These are phyloP conservation scores for Aschersonia sp. DNA, from an alignment of 2,329 filamentous ascomycete species.

Conservation along the genomic window DNA sequence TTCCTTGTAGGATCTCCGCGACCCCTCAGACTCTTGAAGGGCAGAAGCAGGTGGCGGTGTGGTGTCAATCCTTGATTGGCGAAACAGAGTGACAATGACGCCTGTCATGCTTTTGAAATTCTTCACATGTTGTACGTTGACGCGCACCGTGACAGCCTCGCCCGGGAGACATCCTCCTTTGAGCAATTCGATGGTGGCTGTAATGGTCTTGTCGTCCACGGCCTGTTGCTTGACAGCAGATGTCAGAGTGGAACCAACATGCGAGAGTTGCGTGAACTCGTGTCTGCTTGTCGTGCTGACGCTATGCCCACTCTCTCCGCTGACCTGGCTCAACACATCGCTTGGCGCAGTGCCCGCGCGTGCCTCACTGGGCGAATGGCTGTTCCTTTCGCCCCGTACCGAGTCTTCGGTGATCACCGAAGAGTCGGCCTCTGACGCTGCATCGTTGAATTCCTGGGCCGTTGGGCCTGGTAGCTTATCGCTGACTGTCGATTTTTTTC, in stretches of 20 bases:
- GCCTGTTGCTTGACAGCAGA: constrained; percentile 23
- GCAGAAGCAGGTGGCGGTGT: constrained; percentile 39
- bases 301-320: constrained; percentile 54
- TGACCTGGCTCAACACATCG: constrained; percentile 52
- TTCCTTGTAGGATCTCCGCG: constrained; percentile 57
- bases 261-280: constrained; percentile 22
- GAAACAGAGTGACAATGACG: constrained; percentile 82
- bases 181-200: constrained; percentile 67
- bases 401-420: constrained; percentile 25
- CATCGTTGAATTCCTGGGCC: constrained; percentile 22
- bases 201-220: constrained; percentile 64
- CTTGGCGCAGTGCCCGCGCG: constrained; percentile 18
- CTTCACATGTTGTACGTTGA: constrained; percentile 78
- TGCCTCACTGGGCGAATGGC: constrained; percentile 13
- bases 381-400: constrained; percentile 19
- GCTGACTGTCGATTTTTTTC: constrained; percentile 37
- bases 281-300: constrained; percentile 47
- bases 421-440: constrained; percentile 19
- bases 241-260: constrained; percentile 14
- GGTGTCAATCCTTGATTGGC: constrained; percentile 82
- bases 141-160: constrained; percentile 64
- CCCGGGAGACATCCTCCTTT: constrained; percentile 77
- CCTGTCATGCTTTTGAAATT: constrained; percentile 81
- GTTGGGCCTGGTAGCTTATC: constrained; percentile 27
- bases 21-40: constrained; percentile 37